These are phyloP conservation scores for Trichocomaceae sp. DNA, from an alignment of 2,329 filamentous ascomycete species.

Conservation along the genomic window DNA sequence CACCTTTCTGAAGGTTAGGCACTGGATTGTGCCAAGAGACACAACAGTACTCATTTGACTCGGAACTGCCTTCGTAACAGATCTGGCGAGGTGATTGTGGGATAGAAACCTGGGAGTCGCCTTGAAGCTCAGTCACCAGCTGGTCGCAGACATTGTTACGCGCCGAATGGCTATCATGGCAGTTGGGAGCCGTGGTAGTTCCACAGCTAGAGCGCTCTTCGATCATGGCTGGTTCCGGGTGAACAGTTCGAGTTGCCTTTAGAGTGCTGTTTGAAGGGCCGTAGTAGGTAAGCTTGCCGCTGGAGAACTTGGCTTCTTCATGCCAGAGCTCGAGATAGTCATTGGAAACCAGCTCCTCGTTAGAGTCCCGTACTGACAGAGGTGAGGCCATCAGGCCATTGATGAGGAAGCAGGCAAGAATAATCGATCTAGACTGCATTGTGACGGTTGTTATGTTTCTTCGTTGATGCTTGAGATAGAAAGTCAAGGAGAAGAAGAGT, in stretches of 20 bases:
- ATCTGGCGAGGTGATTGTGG: not conserved
- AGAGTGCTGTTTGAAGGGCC: not conserved
- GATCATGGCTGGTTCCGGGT: not conserved
- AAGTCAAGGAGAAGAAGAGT: too few relatives aligned
- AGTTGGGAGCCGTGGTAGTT: not conserved
- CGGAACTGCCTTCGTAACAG: constrained; percentile 1
- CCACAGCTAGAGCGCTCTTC: not conserved
- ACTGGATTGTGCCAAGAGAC: too few relatives aligned
- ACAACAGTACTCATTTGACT: not conserved
- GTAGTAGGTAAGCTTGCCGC: not conserved
- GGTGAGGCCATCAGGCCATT: not conserved
- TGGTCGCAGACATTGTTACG: not conserved
- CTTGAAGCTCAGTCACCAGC: not conserved
- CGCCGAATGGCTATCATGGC: not conserved
- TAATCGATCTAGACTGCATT: not conserved
- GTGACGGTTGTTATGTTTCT: too few relatives aligned
- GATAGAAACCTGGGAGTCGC: not conserved
- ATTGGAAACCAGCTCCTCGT: not conserved
- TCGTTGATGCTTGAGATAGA: too few relatives aligned
- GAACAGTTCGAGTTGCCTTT: not conserved
- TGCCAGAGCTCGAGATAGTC: not conserved
- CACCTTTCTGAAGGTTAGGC: too few relatives aligned
- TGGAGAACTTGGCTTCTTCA: not conserved
- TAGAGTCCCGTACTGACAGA: not conserved
- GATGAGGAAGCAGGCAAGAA: not conserved